These are phyloP conservation scores for Saccharomycopsis lassenensis DNA, from an alignment of 805 yeast genomes.

Conservation along the genomic window DNA sequence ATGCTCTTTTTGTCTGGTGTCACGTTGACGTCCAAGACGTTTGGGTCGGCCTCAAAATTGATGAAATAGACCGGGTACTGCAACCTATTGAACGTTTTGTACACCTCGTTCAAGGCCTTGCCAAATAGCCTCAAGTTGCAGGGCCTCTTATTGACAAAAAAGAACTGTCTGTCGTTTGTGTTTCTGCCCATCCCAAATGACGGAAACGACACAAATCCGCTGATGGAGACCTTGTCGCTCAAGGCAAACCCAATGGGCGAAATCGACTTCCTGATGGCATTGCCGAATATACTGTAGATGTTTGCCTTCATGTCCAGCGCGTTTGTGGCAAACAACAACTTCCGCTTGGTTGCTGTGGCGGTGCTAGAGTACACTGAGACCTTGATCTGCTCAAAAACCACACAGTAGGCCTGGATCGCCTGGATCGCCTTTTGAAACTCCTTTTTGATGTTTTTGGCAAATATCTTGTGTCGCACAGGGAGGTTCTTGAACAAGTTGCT, in stretches of 20 bases:
- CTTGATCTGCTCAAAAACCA: slow-evolving; percentile 47
- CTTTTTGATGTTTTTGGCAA: slow-evolving; percentile 52
- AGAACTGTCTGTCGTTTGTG: slow-evolving; percentile 61
- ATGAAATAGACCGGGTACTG: slow-evolving; percentile 66
- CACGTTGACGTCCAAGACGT: slow-evolving; percentile 68
- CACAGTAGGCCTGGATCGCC: slow-evolving; percentile 55
- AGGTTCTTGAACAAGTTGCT: slow-evolving; percentile 50
- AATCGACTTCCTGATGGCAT: slow-evolving; percentile 50
- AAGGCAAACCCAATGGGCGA: slow-evolving; percentile 34
- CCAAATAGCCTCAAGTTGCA: slow-evolving; percentile 42
- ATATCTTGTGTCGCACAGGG: slow-evolving; percentile 76
- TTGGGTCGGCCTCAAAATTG: slow-evolving; percentile 43
- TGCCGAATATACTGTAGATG: slow-evolving; percentile 60
- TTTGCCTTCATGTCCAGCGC: slow-evolving; percentile 41
- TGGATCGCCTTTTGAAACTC: slow-evolving; percentile 64
- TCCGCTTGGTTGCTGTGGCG: slow-evolving; percentile 34
- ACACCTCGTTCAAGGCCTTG: slow-evolving; percentile 61
- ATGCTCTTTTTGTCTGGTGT: slow-evolving; percentile 84
- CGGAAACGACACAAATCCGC: slow-evolving; percentile 64
- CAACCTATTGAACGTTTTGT: slow-evolving; percentile 55
- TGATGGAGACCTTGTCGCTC: slow-evolving; percentile 7
- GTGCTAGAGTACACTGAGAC: slow-evolving; percentile 48
- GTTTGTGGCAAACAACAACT: slow-evolving; percentile 42
- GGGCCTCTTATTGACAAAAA: slow-evolving; percentile 72
- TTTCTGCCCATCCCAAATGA: slow-evolving; percentile 73